Base-by-base conservation (phyloP, 2,329 filamentous ascomycete species). In the Neurospora crassa region DNA sequence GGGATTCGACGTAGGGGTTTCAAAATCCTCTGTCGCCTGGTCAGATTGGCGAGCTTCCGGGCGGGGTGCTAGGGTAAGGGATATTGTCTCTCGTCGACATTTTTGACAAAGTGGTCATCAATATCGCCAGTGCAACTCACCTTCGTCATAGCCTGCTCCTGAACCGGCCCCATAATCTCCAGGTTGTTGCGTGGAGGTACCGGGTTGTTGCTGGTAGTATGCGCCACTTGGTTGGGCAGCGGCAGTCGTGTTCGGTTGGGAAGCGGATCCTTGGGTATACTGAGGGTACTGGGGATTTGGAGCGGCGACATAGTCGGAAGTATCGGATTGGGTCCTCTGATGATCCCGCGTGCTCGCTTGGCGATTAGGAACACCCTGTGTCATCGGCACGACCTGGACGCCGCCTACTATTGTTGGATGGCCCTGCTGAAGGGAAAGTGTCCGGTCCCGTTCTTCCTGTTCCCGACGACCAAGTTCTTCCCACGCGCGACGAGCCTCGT, bases 371-470 rank as follows among this genome's bases (percentile, higher is more conserved):
- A 90, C 85, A 11, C 90, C 90, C 75, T 91, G 90, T 67, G 90
- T 90, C 92, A 96, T 97, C 7, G 96, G 96, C 20, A 98, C 92
- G 14, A 99, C 96, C 78, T 97, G 94, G 14, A 98, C 93, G 59
- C 95, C 95, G 68, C 94, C 94, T 10, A 99, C 92, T 68, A 96
- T 85, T 1, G 94, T 97, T 16, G 95, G 92, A 72, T 94, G 90
- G 7, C 96, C 96, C 74, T 92, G 91, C 77, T 96, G 90, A 34
- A 99, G 84, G n/a, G 93, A 94, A 40, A 89, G 86, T 1, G 92
- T 96, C 67, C 93, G 88, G 74, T 97, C 94, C 6, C 95, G 89
- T 80, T 97, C 95, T 81, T 96, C 93, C 78, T 97, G 93, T 80
- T 98, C 96, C 69, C 94, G 89, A 69, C 95, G 88, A 34, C 96